Evolutionary conservation across 768 basidiomycete species (phyloP).

Genomic region (Leccinum incarnatum): DNA sequence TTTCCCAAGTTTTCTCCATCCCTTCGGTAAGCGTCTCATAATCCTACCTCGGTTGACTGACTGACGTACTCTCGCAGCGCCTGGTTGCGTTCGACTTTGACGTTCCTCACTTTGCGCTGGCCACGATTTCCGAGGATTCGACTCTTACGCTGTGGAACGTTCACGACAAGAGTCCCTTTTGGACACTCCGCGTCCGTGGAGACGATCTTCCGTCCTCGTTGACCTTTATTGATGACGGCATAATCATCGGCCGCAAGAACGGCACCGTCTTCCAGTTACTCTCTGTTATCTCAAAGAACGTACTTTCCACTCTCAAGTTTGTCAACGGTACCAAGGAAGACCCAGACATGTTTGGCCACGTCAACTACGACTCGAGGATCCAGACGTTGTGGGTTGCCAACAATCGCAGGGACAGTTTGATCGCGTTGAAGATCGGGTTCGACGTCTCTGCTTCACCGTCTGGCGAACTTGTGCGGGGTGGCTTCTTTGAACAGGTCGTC

Average conservation of each 20-base stretch:
- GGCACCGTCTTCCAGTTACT: constrained; percentile 84
- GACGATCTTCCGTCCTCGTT: constrained; percentile 81
- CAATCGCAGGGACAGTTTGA: constrained; percentile 78
- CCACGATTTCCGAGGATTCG: constrained; percentile 80
- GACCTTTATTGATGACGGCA: constrained; percentile 83
- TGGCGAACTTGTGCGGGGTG: constrained; percentile 60
- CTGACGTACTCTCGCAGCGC: constrained; percentile 43
- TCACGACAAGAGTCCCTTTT: constrained; percentile 72
- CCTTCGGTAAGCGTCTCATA: constrained; percentile 53
- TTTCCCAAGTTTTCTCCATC: constrained; percentile 65
- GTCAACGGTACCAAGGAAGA: constrained; percentile 68
- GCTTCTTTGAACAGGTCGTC: constrained; percentile 76
- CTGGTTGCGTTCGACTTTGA: constrained; percentile 87
- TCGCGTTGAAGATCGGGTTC: constrained; percentile 73
- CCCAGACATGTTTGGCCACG: constrained; percentile 84
- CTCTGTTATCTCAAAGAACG: constrained; percentile 66
- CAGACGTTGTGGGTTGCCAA: constrained; percentile 89
- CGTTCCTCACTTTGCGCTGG: constrained; percentile 69
- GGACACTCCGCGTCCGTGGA: constrained; percentile 72
- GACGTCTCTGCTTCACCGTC: constrained; percentile 54
- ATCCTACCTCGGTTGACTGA: neutral
- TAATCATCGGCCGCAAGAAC: constrained; percentile 79
- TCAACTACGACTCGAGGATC: constrained; percentile 80
- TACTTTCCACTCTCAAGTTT: constrained; percentile 79
- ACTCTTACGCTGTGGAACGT: constrained; percentile 82